Percentiles rank a stretch among this genome's conserved stretches.
phyloP scores from a whole-genome alignment of 1,284 basidiomycete species.

The Trichosporon asahii region DNA sequence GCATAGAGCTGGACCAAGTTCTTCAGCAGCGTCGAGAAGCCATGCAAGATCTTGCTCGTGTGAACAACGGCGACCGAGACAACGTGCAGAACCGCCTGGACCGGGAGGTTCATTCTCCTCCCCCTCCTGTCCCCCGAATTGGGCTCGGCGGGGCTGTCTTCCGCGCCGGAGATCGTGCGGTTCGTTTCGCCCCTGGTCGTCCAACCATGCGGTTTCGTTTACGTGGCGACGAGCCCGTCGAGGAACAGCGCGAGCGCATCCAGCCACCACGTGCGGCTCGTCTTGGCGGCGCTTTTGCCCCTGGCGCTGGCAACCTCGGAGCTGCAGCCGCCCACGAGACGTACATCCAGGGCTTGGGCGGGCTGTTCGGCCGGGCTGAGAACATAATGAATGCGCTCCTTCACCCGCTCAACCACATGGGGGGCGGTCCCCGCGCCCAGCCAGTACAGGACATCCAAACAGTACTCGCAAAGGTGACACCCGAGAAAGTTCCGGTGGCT shows the following conservation, averaged over 20 bases:
- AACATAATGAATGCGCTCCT: background rate
- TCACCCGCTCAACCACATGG: background rate
- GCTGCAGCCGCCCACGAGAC: constrained; percentile 3
- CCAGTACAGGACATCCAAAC: constrained; percentile 24
- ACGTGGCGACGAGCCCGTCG: background rate
- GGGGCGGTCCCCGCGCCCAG: background rate
- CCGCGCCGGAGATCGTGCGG: constrained; percentile 24
- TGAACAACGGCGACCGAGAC: background rate
- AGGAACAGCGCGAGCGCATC: constrained; percentile 1
- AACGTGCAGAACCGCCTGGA: background rate
- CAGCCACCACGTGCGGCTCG: constrained; percentile 6
- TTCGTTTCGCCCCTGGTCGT: constrained; percentile 20
- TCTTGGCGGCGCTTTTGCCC: background rate
- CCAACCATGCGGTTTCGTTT: constrained; percentile 2
- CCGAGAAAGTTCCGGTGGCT: constrained; percentile 15
- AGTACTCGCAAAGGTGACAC: constrained; percentile 27
- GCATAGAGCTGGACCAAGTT: background rate
- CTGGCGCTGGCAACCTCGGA: constrained; percentile 4
- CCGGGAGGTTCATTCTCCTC: constrained; percentile 18
- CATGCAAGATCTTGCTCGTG: background rate
- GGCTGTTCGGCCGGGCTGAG: background rate
- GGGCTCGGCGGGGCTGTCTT: constrained; percentile 30
- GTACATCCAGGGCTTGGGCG: background rate
- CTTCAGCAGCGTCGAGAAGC: background rate
- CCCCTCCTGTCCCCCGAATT: constrained; percentile 11